Percentiles rank a stretch among this genome's conserved stretches.
Conservation (phyloP, 1,284 basidiomycete species). For the Cryptococcus sp. region DNA sequence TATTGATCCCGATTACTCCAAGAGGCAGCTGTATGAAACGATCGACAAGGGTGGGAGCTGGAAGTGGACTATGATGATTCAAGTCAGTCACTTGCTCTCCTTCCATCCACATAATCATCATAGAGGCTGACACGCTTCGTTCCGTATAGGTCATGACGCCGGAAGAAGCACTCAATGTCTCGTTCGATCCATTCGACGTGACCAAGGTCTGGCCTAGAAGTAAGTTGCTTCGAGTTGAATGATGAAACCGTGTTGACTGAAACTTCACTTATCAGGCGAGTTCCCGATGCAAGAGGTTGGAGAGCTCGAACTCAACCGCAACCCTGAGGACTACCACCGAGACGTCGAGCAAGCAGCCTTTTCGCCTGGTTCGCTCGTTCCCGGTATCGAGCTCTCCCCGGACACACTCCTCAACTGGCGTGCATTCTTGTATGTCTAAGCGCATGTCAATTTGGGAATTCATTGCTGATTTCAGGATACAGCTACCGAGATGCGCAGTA, state of each 20-base stretch:
- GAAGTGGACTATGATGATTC: slow-evolving; percentile 49
- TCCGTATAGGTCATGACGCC: slow-evolving; percentile 45
- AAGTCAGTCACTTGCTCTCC: background rate
- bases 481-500: slow-evolving; percentile 47
- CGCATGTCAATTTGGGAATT: background rate
- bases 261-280: slow-evolving; percentile 20
- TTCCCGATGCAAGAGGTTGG: slow-evolving; percentile 54
- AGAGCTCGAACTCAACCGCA: slow-evolving; percentile 48
- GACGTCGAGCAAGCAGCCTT: slow-evolving; percentile 52
- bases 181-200: slow-evolving; percentile 54
- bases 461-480: background rate
- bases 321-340: slow-evolving; percentile 52
- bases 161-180: slow-evolving; percentile 43
- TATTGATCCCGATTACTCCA: slow-evolving; percentile 52
- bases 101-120: background rate
- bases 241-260: background rate
- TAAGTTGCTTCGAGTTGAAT: slow-evolving; percentile 1
- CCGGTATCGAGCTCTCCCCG: slow-evolving; percentile 47
- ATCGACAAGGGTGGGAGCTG: slow-evolving; percentile 51
- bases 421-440: slow-evolving; percentile 38
- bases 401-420: slow-evolving; percentile 46
- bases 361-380: slow-evolving; percentile 46
- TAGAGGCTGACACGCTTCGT: background rate
- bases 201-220: slow-evolving; percentile 50
- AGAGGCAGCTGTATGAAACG: slow-evolving; percentile 52